A percentile compares a stretch with the other conserved stretches of the same genome.
Evolutionary conservation across 176 grass and related monocot species (phyloP).

Genomic region (Secale cereale): DNA sequence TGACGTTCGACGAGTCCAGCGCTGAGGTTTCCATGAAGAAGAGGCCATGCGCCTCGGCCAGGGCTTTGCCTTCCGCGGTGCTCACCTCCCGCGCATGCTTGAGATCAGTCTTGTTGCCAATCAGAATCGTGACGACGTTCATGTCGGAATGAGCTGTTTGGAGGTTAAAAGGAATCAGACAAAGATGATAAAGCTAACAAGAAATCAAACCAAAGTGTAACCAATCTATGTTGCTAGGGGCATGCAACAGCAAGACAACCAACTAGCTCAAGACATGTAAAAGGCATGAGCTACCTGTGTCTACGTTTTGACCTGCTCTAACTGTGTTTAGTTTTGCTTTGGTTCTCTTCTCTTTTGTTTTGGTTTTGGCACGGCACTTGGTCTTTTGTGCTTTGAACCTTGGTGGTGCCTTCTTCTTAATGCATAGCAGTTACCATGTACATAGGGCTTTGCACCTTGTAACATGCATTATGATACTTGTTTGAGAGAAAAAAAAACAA

Average conservation of each 20-base stretch:
- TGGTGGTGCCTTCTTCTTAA: too few relatives aligned
- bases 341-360: neutral
- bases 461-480: neutral
- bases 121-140: constrained; percentile 83
- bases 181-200: neutral
- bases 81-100: constrained; percentile 63
- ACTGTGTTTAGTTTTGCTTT: neutral
- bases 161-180: constrained; percentile 12
- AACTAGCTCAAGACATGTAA: neutral
- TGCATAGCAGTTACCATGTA: too few relatives aligned
- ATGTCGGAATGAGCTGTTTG: constrained; percentile 75
- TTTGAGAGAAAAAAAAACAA: neutral
- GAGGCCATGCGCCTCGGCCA: constrained; percentile 64
- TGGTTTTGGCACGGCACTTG: neutral
- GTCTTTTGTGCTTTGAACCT: neutral
- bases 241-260: neutral
- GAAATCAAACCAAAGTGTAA: neutral
- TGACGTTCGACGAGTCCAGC: constrained; percentile 76
- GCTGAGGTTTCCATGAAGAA: constrained; percentile 95
- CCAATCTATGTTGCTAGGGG: neutral
- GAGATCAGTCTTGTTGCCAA: constrained; percentile 77
- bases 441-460: too few relatives aligned
- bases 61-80: constrained; percentile 64
- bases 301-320: neutral
- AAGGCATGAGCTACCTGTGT: too few relatives aligned